Base-by-base conservation (phyloP, 2,329 filamentous ascomycete species). In the Geosmithia flava region DNA sequence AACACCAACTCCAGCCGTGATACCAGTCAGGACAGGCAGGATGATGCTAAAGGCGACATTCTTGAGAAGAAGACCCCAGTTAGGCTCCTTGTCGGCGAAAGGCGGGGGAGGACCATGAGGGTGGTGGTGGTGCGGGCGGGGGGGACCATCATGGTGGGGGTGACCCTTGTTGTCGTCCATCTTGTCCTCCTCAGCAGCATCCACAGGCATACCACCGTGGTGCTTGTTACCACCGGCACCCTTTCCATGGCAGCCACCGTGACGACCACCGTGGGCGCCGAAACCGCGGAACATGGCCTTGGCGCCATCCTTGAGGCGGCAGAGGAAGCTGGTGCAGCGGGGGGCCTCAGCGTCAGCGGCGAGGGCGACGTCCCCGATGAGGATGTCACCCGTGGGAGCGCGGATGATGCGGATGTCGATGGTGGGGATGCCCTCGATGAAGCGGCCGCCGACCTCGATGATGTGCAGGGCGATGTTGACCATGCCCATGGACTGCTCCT, bases 21-120 rank as follows among this genome's bases (percentile, higher is more conserved):
- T 72, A 50, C 85, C 85, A 53, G 87, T 72, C 47, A 84, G 65
- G 47, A 87, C 70, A 2, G 85, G 84, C 40, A 87, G 68, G 45
- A 87, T 61, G 43, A 88, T 73, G 52, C 82, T 78, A 39, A 78
- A 68, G 52, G 75, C 69, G 46, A 84, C 69, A 55, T 75, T 75
- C 57, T 71, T 69, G 44, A 80, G 53, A 23, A 80, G 62, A 51
- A 69, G 65, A 47, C 67, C 61, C 65, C 75, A 74, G 48, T 55
- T 59, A 54, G 62, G 59, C 15, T 41, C 30, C 5, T 40, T n/a
- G 30, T 47, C 30, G 37, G 19, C 3, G n/a, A 10, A 19, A 11
- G 39, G 15, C 15, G 17, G 46, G 10, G 45, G 15, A 4, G 23
- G 23, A 8, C 23, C 23, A 8, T 27, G 23, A 47, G 30, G 45